Evolutionary conservation across 768 basidiomycete species (phyloP).

Genomic region (Boletus insuetus): DNA sequence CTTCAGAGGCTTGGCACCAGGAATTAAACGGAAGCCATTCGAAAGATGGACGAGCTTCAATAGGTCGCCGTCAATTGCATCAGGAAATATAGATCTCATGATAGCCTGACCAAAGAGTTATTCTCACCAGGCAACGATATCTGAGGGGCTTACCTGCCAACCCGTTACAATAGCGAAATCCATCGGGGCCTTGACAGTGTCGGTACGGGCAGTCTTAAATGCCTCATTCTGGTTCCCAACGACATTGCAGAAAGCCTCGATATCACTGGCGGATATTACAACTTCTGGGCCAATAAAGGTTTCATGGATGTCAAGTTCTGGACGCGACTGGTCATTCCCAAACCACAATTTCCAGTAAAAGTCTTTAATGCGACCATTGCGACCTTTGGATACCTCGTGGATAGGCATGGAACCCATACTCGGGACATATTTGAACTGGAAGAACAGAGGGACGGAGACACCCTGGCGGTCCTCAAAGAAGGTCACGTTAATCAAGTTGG

Average conservation of each 20-base stretch:
- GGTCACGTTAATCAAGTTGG: slow-evolving; percentile 62
- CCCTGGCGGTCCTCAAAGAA: slow-evolving; percentile 82
- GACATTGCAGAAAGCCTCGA: slow-evolving; percentile 89
- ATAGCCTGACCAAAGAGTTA: slow-evolving; percentile 65
- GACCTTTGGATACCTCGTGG: slow-evolving; percentile 79
- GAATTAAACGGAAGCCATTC: slow-evolving; percentile 90
- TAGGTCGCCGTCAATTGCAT: slow-evolving; percentile 87
- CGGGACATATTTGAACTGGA: slow-evolving; percentile 86
- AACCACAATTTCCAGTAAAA: slow-evolving; percentile 99
- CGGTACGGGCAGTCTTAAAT: slow-evolving; percentile 77
- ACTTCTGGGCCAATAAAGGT: slow-evolving; percentile 88
- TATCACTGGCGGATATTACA: slow-evolving; percentile 66
- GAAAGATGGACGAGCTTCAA: slow-evolving; percentile 96
- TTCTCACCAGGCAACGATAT: neutral
- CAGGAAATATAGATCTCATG: slow-evolving; percentile 97
- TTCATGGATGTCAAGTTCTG: slow-evolving; percentile 75
- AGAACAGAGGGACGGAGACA: slow-evolving; percentile 71
- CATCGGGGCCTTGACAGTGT: slow-evolving; percentile 84
- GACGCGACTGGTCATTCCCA: slow-evolving; percentile 76
- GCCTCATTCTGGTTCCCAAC: slow-evolving; percentile 91
- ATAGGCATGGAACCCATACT: slow-evolving; percentile 89
- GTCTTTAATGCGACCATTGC: slow-evolving; percentile 89
- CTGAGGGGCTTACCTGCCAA: slow-evolving; percentile 75
- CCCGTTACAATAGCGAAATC: slow-evolving; percentile 98
- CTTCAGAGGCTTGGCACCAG: slow-evolving; percentile 70